These are phyloP conservation scores for Clavispora fructus DNA, from an alignment of 805 yeast genomes.

Conservation along the genomic window DNA sequence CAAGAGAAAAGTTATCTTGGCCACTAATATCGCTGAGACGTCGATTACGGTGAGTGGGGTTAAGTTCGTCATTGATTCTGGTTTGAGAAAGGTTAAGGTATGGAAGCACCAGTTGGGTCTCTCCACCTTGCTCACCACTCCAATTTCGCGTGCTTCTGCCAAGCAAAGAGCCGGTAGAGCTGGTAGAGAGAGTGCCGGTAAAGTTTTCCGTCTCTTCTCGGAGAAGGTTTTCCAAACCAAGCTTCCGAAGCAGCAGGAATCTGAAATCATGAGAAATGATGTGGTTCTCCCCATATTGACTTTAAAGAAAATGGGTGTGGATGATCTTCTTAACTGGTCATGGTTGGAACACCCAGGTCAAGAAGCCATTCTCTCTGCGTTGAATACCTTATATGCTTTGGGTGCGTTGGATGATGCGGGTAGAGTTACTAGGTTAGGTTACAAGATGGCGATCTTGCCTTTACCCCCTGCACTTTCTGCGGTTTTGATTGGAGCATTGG, in stretches of 20 bases:
- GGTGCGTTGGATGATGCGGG: constrained; percentile 79
- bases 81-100: constrained; percentile 86
- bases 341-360: constrained; percentile 92
- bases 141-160: constrained; percentile 92
- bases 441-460: constrained; percentile 82
- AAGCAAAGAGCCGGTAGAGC: constrained; percentile 97
- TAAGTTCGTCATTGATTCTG: constrained; percentile 87
- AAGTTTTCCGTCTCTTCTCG: constrained; percentile 77
- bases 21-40: constrained; percentile 97
- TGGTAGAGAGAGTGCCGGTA: constrained; percentile 93
- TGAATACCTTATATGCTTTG: constrained; percentile 70
- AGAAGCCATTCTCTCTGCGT: constrained; percentile 68
- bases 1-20: constrained; percentile 78
- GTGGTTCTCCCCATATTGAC: constrained; percentile 80
- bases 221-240: constrained; percentile 57
- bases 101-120: constrained; percentile 92
- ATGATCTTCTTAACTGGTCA: constrained; percentile 79
- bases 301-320: constrained; percentile 76
- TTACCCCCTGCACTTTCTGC: constrained; percentile 89
- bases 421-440: constrained; percentile 72
- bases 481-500: constrained; percentile 69
- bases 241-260: constrained; percentile 77
- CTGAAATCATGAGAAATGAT: constrained; percentile 86
- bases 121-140: constrained; percentile 87
- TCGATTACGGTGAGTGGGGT: constrained; percentile 95